Evolutionary conservation across 106 monocot species (phyloP), one percentile per base, ranked within the genome.

Genomic region (Hemerocallis citrina): DNA sequence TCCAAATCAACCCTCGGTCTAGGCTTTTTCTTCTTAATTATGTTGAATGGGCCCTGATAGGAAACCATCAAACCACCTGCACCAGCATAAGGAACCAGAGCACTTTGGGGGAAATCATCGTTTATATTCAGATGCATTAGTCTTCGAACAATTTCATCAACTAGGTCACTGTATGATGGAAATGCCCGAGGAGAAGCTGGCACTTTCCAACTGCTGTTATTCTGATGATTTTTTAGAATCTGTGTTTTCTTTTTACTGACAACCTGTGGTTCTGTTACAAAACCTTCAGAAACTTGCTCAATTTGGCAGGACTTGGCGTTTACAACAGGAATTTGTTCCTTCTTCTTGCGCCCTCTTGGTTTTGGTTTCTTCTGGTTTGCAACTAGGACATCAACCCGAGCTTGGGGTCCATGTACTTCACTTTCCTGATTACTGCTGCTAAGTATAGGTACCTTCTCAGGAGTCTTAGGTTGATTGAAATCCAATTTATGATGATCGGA

Each of bases 1-100:
- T 91, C 91, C 52, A 98, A 56, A 62, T 74, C 64, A 46, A 98
- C 89, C 65, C 84, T 78, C 28, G 79, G 71, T 33, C 89, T 70
- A 24, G 82, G 79, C 21, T 67, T 72, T 17, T 64, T 38, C 68
- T 73, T 84, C 69, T 65, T 85, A 6, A 32, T 36, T 64, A 73
- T 38, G 19, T 74, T 60, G 29, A 69, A 49, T 10, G 49, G 39
- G 9, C 75, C 59, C 42, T 69, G 59, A 65, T 64, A 81, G 7
- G 71, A 57, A 67, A 86, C 81, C 58, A 95, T 74, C 10, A 34
- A 31, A 19, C 78, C 63, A 25, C 38, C 55, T 50, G 54, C 74
- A 27, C 68, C 67, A 55, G 16, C 65, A 63, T 83, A 89, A 52
- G 79, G 89, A 40, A 86, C 75, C 33, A 94, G n/a, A 22, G 80